Percentiles rank a stretch among this genome's conserved stretches.
These are phyloP conservation scores for Neurospora sp. DNA, from an alignment of 495 filamentous ascomycete species.

Conservation along the genomic window DNA sequence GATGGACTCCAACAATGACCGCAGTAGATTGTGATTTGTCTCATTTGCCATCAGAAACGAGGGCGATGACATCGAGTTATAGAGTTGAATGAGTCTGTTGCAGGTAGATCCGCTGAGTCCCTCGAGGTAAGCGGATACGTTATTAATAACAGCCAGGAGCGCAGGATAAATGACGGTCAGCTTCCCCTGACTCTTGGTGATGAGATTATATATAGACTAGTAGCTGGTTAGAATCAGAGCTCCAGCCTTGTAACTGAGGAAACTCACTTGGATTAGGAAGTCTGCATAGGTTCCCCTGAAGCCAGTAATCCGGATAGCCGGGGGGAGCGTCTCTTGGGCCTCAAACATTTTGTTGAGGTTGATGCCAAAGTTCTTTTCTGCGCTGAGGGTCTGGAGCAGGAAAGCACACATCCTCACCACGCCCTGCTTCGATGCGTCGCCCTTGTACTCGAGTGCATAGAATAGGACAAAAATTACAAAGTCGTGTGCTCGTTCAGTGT, in stretches of 20 bases:
- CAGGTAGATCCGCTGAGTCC: constrained; percentile 64
- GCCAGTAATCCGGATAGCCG: constrained; percentile 64
- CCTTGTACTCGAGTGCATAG: constrained; percentile 81
- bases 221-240: constrained; percentile 19
- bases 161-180: constrained; percentile 90
- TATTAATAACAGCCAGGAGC: constrained; percentile 84
- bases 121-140: constrained; percentile 76
- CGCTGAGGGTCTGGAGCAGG: constrained; percentile 88
- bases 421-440: constrained; percentile 80
- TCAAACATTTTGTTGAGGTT: constrained; percentile 86
- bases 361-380: constrained; percentile 82
- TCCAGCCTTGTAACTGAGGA: background rate
- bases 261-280: constrained; percentile 79
- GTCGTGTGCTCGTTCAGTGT: constrained; percentile 87
- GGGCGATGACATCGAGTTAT: constrained; percentile 88
- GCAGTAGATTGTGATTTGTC: constrained; percentile 73
- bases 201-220: constrained; percentile 85
- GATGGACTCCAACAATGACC: constrained; percentile 79
- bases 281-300: constrained; percentile 92
- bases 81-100: constrained; percentile 78
- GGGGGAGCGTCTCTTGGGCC: constrained; percentile 76
- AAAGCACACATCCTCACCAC: constrained; percentile 96
- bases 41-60: constrained; percentile 94
- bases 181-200: constrained; percentile 85
- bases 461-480: constrained; percentile 86